Percentiles rank a stretch among this genome's conserved stretches.
These are phyloP conservation scores for Salix purpurea DNA, from an alignment of 345 rosid genomes.

Conservation along the genomic window DNA sequence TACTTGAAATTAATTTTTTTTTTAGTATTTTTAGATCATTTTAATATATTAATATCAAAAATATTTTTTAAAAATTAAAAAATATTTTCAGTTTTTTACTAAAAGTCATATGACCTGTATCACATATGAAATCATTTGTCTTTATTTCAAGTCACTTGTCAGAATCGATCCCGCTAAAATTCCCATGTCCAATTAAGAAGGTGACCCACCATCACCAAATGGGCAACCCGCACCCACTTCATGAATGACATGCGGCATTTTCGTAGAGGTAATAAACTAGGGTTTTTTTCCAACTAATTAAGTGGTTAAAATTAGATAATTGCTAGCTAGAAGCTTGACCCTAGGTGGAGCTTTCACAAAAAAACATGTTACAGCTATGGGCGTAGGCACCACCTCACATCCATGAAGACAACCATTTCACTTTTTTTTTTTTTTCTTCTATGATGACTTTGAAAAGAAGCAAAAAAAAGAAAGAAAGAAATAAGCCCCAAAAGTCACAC, in stretches of 20 bases:
- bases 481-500: constrained; percentile 21
- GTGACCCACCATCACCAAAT: constrained; percentile 8
- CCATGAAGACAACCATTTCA: neutral
- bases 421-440: neutral
- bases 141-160: neutral
- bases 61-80: too few relatives aligned
- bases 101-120: neutral
- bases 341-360: neutral
- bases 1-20: too few relatives aligned
- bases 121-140: neutral
- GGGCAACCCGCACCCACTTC: neutral
- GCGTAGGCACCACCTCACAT: neutral
- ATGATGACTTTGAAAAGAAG: constrained; percentile 25
- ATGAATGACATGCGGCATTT: neutral
- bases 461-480: neutral
- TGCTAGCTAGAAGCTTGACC: neutral
- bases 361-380: neutral
- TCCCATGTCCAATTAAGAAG: neutral
- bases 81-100: too few relatives aligned
- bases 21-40: too few relatives aligned
- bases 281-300: neutral
- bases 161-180: constrained; percentile 11
- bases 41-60: too few relatives aligned
- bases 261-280: neutral
- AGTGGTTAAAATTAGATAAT: neutral